Percentiles rank a stretch among this genome's conserved stretches.
These are phyloP conservation scores for Hysterangium stoloniferum DNA, from an alignment of 768 basidiomycete species.

Conservation along the genomic window DNA sequence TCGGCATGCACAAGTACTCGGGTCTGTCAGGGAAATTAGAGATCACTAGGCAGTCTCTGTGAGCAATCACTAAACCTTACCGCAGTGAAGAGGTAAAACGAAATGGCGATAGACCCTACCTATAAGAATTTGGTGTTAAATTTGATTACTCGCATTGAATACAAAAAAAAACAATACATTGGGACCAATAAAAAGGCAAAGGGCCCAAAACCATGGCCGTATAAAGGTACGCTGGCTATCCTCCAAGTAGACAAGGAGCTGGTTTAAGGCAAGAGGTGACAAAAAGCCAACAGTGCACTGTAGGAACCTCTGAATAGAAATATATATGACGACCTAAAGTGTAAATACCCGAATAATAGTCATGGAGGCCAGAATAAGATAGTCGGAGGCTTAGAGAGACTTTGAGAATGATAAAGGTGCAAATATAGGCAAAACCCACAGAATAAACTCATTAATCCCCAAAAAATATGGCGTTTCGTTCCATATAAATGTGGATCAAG, in stretches of 20 bases:
- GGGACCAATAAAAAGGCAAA: constrained; percentile 16
- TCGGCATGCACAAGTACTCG: constrained; percentile 26
- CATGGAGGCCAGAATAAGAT: constrained; percentile 39
- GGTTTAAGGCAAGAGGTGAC: constrained; percentile 25
- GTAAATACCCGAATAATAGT: constrained; percentile 12
- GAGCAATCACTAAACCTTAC: constrained; percentile 24
- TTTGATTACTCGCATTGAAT: neutral
- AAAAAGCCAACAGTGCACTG: constrained; percentile 20
- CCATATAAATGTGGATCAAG: constrained; percentile 32
- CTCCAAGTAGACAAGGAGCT: constrained; percentile 26
- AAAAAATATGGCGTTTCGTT: constrained; percentile 38
- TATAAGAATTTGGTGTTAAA: no score
- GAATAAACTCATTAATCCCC: constrained; percentile 33
- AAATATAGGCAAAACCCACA: constrained; percentile 6
- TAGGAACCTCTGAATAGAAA: constrained; percentile 13
- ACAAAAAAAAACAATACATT: constrained; percentile 15
- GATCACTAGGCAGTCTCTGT: no score
- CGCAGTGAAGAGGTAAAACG: constrained; percentile 34
- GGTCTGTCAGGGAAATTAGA: constrained; percentile 15
- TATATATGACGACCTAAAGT: no score
- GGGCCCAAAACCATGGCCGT: constrained; percentile 30
- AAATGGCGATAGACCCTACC: constrained; percentile 25
- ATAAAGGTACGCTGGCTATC: constrained; percentile 22
- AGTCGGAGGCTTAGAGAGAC: constrained; percentile 33
- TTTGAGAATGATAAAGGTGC: no score